phyloP scores from a whole-genome alignment of 83 land plant genomes.

The Diphasiastrum complanatum region DNA sequence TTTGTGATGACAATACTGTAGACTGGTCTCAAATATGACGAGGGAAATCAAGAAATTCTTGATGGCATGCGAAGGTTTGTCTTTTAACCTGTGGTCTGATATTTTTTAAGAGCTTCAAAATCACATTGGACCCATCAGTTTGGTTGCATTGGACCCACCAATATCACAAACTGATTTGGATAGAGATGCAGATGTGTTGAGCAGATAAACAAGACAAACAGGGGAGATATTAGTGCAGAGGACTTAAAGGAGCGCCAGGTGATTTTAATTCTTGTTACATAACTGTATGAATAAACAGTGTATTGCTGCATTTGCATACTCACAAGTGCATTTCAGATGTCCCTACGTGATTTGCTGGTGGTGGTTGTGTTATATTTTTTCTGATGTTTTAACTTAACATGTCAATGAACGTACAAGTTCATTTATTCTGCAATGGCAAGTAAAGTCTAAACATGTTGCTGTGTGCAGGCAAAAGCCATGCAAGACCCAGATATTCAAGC shows the following conservation, averaged over 20 bases:
- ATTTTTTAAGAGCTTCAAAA: too few relatives aligned
- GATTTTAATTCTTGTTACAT: too few relatives aligned
- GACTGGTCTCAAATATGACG: conserved; percentile 87
- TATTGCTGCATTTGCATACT: neutral
- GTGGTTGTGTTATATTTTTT: neutral
- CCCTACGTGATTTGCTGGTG: neutral
- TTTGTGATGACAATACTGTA: conserved; percentile 19
- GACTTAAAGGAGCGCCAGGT: conserved; percentile 99
- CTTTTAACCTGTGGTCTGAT: too few relatives aligned
- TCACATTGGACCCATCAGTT: too few relatives aligned
- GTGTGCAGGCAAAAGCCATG: conserved; percentile 85
- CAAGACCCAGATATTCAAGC: conserved; percentile 97
- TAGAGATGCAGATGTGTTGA: conserved; percentile 84
- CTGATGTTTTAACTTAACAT: too few relatives aligned
- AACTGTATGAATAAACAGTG: too few relatives aligned
- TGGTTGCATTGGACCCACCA: too few relatives aligned
- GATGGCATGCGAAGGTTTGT: conserved; percentile 87
- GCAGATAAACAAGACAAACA: conserved; percentile 85
- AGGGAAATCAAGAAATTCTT: conserved; percentile 67
- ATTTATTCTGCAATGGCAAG: too few relatives aligned
- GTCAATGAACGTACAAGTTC: too few relatives aligned
- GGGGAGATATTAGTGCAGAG: conserved; percentile 90
- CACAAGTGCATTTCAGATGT: neutral
- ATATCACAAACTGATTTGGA: too few relatives aligned
- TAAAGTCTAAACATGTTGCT: too few relatives aligned